Percentiles rank a stretch among this genome's conserved stretches.
phyloP scores from a whole-genome alignment of 371 early-diverging fungal genomes.

The Mucor irregularis region DNA sequence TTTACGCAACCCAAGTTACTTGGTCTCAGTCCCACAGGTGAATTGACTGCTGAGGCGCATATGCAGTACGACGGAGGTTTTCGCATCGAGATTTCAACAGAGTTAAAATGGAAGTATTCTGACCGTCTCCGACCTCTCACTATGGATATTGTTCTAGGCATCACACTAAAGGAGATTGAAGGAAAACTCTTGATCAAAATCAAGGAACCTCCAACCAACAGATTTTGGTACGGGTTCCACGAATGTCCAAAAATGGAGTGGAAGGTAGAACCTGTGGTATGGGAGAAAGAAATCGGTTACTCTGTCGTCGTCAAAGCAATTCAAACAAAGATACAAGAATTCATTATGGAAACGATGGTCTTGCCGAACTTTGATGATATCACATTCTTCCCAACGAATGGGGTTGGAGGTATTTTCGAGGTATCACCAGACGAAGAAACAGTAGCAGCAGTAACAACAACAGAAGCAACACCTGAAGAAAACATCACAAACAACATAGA shows the following conservation, averaged over 20 bases:
- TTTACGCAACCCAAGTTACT: slow-evolving; percentile 78
- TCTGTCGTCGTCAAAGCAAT: slow-evolving; percentile 83
- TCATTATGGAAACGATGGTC: slow-evolving; percentile 80
- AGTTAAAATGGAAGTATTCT: slow-evolving; percentile 54
- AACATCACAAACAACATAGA: no score
- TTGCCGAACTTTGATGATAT: slow-evolving; percentile 92
- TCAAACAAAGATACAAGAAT: slow-evolving; percentile 80
- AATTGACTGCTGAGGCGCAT: slow-evolving; percentile 71
- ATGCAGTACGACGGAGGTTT: slow-evolving; percentile 81
- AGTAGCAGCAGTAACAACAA: neutral
- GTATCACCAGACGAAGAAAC: neutral
- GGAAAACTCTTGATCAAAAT: slow-evolving; percentile 80
- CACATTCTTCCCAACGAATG: slow-evolving; percentile 74
- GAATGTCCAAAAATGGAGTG: slow-evolving; percentile 80
- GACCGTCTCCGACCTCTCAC: slow-evolving; percentile 65
- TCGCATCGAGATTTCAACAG: slow-evolving; percentile 72
- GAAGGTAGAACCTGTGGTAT: slow-evolving; percentile 84
- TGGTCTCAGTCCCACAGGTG: slow-evolving; percentile 69
- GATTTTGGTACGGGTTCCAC: slow-evolving; percentile 90
- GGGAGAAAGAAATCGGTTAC: slow-evolving; percentile 80
- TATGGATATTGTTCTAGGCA: slow-evolving; percentile 77
- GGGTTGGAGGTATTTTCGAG: slow-evolving; percentile 65
- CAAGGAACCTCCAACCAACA: slow-evolving; percentile 85
- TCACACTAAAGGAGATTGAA: slow-evolving; percentile 66
- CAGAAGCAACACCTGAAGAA: neutral